Percentiles rank a stretch among this genome's conserved stretches.
phyloP scores from a whole-genome alignment of 2,329 filamentous ascomycete genomes.

The Thielaviopsis ethacetica region DNA sequence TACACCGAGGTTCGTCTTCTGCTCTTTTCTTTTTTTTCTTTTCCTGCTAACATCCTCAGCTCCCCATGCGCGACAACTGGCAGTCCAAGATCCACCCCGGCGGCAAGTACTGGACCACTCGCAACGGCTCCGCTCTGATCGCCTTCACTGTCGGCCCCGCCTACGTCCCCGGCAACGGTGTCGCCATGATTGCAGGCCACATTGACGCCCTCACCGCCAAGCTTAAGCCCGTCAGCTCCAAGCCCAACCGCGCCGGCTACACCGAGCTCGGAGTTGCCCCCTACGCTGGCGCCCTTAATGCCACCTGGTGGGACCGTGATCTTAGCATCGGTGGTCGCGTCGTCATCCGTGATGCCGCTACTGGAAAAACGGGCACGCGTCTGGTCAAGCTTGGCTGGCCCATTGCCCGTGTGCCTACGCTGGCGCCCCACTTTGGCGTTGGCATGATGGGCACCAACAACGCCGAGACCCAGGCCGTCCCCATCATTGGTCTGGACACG shows the following conservation, averaged over 20 bases:
- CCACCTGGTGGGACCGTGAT: slow-evolving; percentile 95
- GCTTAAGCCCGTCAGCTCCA: slow-evolving; percentile 77
- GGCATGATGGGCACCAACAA: slow-evolving; percentile 55
- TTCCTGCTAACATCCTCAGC: slow-evolving; percentile 23
- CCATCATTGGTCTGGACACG: slow-evolving; percentile 79
- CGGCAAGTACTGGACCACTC: slow-evolving; percentile 76
- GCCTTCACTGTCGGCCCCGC: slow-evolving; percentile 69
- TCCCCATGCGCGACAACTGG: slow-evolving; percentile 73
- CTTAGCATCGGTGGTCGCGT: slow-evolving; percentile 81
- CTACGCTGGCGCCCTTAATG: slow-evolving; percentile 74
- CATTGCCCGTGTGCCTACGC: slow-evolving; percentile 77
- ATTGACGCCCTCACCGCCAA: slow-evolving; percentile 83
- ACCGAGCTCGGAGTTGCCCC: slow-evolving; percentile 80
- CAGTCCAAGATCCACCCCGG: slow-evolving; percentile 51
- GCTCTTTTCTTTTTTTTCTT: neutral
- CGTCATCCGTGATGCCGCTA: slow-evolving; percentile 54
- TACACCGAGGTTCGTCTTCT: slow-evolving; percentile 48
- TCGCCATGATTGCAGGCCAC: slow-evolving; percentile 80
- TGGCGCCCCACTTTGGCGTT: slow-evolving; percentile 86
- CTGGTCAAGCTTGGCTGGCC: slow-evolving; percentile 90
- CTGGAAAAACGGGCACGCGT: slow-evolving; percentile 62
- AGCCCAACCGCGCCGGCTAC: slow-evolving; percentile 73
- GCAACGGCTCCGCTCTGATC: slow-evolving; percentile 74
- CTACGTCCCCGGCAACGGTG: slow-evolving; percentile 71
- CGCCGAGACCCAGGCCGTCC: slow-evolving; percentile 82